These are phyloP conservation scores for Wallemia ichthyophaga DNA, from an alignment of 1,284 basidiomycete genomes.

Conservation along the genomic window DNA sequence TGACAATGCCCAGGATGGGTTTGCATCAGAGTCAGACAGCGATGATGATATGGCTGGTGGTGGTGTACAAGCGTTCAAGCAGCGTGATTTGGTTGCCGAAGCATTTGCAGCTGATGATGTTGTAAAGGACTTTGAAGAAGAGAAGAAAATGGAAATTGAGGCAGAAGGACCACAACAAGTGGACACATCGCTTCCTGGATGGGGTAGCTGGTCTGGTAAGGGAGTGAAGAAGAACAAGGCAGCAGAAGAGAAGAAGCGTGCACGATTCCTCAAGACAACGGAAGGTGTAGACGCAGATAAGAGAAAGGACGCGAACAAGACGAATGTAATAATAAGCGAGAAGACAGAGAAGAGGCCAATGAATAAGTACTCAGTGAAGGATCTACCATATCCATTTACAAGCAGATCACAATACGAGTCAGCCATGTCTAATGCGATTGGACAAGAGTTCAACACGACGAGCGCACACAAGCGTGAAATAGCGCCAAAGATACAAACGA, in stretches of 20 bases:
- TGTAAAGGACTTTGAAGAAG: slow-evolving; percentile 60
- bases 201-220: slow-evolving; percentile 73
- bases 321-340: slow-evolving; percentile 79
- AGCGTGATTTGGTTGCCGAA: slow-evolving; percentile 62
- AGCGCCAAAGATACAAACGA: not conserved
- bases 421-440: not conserved
- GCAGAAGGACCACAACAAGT: slow-evolving; percentile 55
- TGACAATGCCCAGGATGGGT: slow-evolving; percentile 6
- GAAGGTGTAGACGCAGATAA: slow-evolving; percentile 43
- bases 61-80: slow-evolving; percentile 40
- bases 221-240: slow-evolving; percentile 24
- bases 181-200: slow-evolving; percentile 75
- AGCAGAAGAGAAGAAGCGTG: slow-evolving; percentile 19
- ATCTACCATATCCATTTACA: slow-evolving; percentile 79
- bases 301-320: slow-evolving; percentile 54
- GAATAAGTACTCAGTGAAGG: slow-evolving; percentile 53
- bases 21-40: slow-evolving; percentile 9
- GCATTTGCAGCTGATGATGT: slow-evolving; percentile 95
- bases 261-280: slow-evolving; percentile 38
- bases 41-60: slow-evolving; percentile 26
- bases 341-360: slow-evolving; percentile 66
- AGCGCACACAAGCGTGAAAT: not conserved
- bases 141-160: slow-evolving; percentile 46
- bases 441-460: not conserved
- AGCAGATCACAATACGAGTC: slow-evolving; percentile 10